phyloP scores from a whole-genome alignment of 208 protist species.

The Acanthamoeba royreba region DNA sequence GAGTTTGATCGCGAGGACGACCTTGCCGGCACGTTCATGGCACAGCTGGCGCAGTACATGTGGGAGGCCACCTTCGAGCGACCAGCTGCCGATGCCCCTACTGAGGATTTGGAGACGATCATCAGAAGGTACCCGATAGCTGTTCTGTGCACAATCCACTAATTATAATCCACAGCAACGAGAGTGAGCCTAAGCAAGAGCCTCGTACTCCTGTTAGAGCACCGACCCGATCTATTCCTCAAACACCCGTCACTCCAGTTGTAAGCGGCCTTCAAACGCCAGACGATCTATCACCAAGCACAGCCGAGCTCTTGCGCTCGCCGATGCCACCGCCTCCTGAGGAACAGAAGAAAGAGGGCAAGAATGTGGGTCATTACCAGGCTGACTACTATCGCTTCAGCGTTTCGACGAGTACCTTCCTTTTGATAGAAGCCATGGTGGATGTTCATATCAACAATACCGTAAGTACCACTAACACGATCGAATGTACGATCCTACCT shows the following conservation, averaged over 20 bases:
- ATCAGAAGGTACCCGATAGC: not conserved
- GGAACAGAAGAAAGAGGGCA: not conserved
- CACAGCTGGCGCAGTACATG: not conserved
- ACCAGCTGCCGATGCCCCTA: not conserved
- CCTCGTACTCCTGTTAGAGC: not conserved
- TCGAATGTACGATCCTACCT: not conserved
- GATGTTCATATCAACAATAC: constrained; percentile 11
- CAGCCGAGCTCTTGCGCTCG: not conserved
- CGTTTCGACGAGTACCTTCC: not conserved
- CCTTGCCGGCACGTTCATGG: not conserved
- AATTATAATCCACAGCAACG: not conserved
- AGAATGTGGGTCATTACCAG: not conserved
- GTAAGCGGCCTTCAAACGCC: not conserved
- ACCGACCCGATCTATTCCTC: not conserved
- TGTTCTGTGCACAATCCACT: not conserved
- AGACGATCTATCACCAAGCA: not conserved
- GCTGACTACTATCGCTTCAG: not conserved
- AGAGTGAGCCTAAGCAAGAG: not conserved
- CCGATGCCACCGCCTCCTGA: not conserved
- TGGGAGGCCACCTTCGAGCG: not conserved
- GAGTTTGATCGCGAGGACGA: constrained; percentile 24
- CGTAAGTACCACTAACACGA: not conserved
- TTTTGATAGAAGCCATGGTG: not conserved
- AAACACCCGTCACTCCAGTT: not conserved
- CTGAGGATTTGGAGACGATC: not conserved